phyloP scores from a whole-genome alignment of 495 filamentous ascomycete species.

The Hyaloscypha hepaticicola region DNA sequence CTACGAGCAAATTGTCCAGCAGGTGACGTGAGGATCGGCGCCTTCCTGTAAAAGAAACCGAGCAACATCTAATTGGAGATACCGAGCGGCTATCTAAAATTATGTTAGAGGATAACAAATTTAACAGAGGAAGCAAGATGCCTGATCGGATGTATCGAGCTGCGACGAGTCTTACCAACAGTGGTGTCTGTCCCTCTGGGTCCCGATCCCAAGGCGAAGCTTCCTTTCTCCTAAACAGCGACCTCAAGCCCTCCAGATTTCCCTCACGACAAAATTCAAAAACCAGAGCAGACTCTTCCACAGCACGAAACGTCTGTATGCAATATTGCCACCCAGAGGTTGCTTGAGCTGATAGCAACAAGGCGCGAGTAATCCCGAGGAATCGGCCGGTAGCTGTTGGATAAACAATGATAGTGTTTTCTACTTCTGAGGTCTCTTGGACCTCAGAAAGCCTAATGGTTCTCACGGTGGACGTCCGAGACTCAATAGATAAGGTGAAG shows the following conservation, averaged over 20 bases:
- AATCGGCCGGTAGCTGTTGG: not conserved
- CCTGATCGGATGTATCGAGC: not conserved
- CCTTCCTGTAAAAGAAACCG: conserved; percentile 15
- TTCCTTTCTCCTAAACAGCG: conserved; percentile 23
- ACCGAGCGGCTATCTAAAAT: conserved; percentile 12
- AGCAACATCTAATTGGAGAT: conserved; percentile 9
- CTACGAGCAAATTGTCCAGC: conserved; percentile 5
- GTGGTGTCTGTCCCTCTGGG: conserved; percentile 11
- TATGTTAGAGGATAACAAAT: not conserved
- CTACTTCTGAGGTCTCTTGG: not conserved
- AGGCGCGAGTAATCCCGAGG: conserved; percentile 6
- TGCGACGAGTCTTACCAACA: conserved; percentile 3
- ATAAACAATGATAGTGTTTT: not conserved
- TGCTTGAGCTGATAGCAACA: conserved; percentile 1
- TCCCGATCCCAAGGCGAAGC: conserved; percentile 26
- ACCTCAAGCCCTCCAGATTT: conserved; percentile 23
- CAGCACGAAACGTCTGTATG: conserved; percentile 11
- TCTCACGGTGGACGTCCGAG: not conserved
- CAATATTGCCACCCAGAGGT: conserved; percentile 14
- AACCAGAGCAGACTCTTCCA: conserved; percentile 19
- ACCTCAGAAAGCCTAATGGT: not conserved
- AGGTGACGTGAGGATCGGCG: conserved; percentile 4
- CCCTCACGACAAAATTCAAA: conserved; percentile 29
- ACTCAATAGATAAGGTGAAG: not conserved
- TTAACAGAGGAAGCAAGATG: not conserved